phyloP scores from a whole-genome alignment of 306 rosid genomes.

The Trifolium pratense region DNA sequence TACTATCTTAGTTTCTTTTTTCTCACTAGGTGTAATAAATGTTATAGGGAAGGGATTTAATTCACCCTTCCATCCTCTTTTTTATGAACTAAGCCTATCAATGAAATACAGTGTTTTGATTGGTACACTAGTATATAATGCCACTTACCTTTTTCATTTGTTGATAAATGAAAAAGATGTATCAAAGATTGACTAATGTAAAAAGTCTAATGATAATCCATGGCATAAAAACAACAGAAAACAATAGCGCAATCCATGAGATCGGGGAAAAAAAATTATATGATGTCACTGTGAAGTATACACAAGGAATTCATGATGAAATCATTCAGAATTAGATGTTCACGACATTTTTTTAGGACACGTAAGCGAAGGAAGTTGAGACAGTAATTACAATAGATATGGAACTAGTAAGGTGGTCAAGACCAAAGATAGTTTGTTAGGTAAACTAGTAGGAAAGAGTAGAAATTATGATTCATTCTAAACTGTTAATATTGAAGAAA shows the following conservation, averaged over 20 bases:
- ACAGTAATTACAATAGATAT: not conserved
- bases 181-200: not conserved
- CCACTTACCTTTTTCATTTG: not conserved
- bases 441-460: not conserved
- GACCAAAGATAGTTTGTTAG: not conserved
- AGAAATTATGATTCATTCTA: not conserved
- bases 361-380: not conserved
- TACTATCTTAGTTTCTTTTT: constrained; percentile 20
- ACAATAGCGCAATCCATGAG: no score
- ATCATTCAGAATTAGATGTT: constrained; percentile 8
- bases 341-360: not conserved
- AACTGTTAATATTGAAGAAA: constrained; percentile 9
- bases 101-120: constrained; percentile 5
- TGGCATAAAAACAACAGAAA: no score
- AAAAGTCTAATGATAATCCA: not conserved
- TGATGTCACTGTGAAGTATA: not conserved
- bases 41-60: not conserved
- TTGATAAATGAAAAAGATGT: not conserved
- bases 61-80: constrained; percentile 19
- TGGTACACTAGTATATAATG: not conserved
- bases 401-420: not conserved
- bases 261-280: no score
- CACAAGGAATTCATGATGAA: not conserved
- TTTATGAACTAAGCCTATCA: constrained; percentile 9
- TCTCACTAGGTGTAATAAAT: constrained; percentile 3